A percentile compares a stretch with the other conserved stretches of the same genome.
Conservation (phyloP, 495 filamentous ascomycete genomes). For the Tuber calosporum region DNA sequence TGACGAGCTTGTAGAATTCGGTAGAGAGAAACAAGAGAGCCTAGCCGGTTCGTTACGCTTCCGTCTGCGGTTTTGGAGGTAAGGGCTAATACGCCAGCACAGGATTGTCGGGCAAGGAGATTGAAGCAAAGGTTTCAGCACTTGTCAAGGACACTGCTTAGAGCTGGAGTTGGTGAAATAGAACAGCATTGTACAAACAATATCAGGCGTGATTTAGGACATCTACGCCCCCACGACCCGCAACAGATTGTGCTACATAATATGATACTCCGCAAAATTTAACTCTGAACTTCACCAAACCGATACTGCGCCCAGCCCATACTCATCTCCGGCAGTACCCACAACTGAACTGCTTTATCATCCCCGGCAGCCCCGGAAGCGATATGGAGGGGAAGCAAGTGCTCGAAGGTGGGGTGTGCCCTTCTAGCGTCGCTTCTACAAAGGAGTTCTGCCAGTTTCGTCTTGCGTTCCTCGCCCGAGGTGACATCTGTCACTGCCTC, state of each 20-base stretch:
- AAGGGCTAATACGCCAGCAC: constrained; percentile 3
- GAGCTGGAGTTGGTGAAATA: not conserved
- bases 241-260: not conserved
- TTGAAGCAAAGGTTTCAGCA: constrained; percentile 76
- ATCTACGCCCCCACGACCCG: not conserved
- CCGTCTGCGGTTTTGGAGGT: constrained; percentile 5
- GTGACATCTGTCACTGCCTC: constrained; percentile 54
- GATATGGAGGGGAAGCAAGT: constrained; percentile 71
- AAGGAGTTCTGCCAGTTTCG: constrained; percentile 54
- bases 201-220: not conserved
- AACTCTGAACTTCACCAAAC: constrained; percentile 55
- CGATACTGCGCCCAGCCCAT: constrained; percentile 70
- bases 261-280: not conserved
- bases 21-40: constrained; percentile 77
- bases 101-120: constrained; percentile 86
- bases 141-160: constrained; percentile 56
- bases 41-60: constrained; percentile 57
- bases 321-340: constrained; percentile 59
- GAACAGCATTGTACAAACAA: not conserved
- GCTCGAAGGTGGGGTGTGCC: constrained; percentile 75
- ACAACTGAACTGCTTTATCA: constrained; percentile 56
- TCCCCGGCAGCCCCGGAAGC: constrained; percentile 62
- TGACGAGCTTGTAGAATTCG: constrained; percentile 55
- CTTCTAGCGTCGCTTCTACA: constrained; percentile 60
- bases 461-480: constrained; percentile 51